Evolutionary conservation across 2,329 filamentous ascomycete species (phyloP).

Genomic region (Cryphonectria parasitica): DNA sequence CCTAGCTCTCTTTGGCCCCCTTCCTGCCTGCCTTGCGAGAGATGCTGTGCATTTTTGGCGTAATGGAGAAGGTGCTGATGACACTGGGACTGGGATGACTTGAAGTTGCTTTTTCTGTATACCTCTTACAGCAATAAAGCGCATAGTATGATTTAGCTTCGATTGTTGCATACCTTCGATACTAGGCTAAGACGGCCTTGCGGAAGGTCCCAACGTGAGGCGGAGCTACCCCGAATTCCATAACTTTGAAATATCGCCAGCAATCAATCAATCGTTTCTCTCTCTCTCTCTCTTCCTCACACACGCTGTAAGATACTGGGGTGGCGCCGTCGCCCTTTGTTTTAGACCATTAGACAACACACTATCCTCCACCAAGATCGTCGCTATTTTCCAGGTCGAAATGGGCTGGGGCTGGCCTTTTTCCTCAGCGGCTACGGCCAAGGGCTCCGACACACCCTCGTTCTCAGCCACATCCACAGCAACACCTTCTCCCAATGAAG

Average conservation of each 20-base stretch:
- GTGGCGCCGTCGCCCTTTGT: neutral
- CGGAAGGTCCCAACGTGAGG: neutral
- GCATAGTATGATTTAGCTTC: neutral
- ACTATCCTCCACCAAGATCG: neutral
- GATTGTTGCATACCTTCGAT: neutral
- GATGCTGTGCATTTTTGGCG: neutral
- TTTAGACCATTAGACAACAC: neutral
- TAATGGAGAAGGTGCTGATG: neutral
- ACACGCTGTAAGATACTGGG: neutral
- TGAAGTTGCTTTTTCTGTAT: slow-evolving; percentile 12
- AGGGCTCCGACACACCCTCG: slow-evolving; percentile 1
- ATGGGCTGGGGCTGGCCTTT: slow-evolving; percentile 23
- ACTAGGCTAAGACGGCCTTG: neutral
- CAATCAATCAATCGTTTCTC: neutral
- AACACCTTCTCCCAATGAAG: neutral
- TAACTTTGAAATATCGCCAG: neutral
- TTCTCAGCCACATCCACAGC: neutral
- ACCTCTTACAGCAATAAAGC: neutral
- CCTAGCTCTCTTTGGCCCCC: neutral
- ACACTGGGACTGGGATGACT: neutral
- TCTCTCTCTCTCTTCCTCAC: neutral
- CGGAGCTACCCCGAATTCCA: neutral
- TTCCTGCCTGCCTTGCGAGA: neutral
- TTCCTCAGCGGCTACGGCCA: slow-evolving; percentile 4
- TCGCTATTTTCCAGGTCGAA: neutral